Evolutionary conservation across 2,329 filamentous ascomycete genomes (phyloP), one percentile per base, ranked within the genome.

Genomic region (Trichoderma asperellum): DNA sequence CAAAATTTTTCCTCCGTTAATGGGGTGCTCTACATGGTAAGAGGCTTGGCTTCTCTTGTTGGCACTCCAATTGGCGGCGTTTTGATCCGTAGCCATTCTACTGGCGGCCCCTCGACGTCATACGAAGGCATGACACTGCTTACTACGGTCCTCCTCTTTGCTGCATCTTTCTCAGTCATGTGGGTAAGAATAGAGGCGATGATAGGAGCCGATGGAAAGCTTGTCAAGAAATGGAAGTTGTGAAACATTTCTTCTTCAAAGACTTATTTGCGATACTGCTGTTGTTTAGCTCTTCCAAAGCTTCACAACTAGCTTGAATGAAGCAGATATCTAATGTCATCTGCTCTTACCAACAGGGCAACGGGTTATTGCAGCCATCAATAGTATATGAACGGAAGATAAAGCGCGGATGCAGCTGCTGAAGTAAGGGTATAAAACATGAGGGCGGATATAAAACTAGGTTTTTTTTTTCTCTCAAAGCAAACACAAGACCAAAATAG

Each of bases 201-300:
- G 63, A 11, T 66, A 3, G 63, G 53, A 0, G 29, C 52, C 2
- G 63, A 66, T 58, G 63, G 63, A 10, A 66, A n/a, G 27, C 37
- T 66, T 32, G 63, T 58, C n/a, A 66, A 49, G 53, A 66, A 58
- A 21, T 66, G 63, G 63, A 66, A 66, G 18, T 21, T 66, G 53
- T 66, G 24, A 57, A 21, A 27, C 8, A 14, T 35, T 16, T 37
- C 21, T n/a, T 10, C 40, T 35, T 24, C 37, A 53, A 2, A 34
- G 16, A n/a, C 14, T 16, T 10, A n/a, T 43, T 2, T 2, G 29
- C 40, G 24, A 56, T 62, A 24, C 35, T 43, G 14, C 18, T n/a
- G 29, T 21, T 56, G 24, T 21, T 27, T 47, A 21, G 52, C 21
- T 34, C 18, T 43, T 43, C 34, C 35, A 32, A 34, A 56, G n/a